A percentile compares a stretch with the other conserved stretches of the same genome.
Evolutionary conservation across 2,329 filamentous ascomycete species (phyloP).

Genomic region (Magnaporthiopsis rhizophila): DNA sequence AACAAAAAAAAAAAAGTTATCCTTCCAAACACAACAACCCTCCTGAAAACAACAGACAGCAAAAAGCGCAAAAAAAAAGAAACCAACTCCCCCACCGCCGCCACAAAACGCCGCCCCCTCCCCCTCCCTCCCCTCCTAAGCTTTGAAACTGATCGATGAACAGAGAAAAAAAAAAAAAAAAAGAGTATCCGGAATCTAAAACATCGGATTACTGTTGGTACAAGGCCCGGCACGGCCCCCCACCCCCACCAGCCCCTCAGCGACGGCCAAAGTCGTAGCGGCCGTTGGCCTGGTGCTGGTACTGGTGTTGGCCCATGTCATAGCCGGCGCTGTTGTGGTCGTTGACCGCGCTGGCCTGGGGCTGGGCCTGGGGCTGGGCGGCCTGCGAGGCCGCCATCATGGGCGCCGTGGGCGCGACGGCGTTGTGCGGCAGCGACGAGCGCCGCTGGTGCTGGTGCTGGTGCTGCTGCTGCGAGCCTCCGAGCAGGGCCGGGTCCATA

Average conservation of each 20-base stretch:
- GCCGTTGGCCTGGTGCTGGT: not conserved
- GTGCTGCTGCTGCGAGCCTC: not conserved
- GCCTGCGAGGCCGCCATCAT: not conserved
- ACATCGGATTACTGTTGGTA: too few species aligned
- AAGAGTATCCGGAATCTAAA: too few species aligned
- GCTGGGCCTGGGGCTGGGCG: not conserved
- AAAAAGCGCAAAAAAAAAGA: too few species aligned
- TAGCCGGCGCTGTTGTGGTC: not conserved
- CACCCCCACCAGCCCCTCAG: not conserved
- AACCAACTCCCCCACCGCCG: too few species aligned
- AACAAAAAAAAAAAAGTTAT: too few species aligned
- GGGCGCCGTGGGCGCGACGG: not conserved
- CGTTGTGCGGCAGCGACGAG: constrained; percentile 4
- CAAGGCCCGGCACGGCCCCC: too few species aligned
- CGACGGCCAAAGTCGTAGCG: not conserved
- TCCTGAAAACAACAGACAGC: too few species aligned
- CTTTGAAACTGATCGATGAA: too few species aligned
- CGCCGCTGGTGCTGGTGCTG: not conserved
- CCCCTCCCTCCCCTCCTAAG: too few species aligned
- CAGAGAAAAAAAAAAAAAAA: too few species aligned
- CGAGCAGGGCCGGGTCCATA: constrained; percentile 1
- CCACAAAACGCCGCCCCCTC: too few species aligned
- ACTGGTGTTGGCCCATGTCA: not conserved
- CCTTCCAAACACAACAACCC: too few species aligned
- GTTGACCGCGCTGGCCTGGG: not conserved